Conservation (phyloP, 1,284 basidiomycete genomes). For the Ustilago shanxiensis region DNA sequence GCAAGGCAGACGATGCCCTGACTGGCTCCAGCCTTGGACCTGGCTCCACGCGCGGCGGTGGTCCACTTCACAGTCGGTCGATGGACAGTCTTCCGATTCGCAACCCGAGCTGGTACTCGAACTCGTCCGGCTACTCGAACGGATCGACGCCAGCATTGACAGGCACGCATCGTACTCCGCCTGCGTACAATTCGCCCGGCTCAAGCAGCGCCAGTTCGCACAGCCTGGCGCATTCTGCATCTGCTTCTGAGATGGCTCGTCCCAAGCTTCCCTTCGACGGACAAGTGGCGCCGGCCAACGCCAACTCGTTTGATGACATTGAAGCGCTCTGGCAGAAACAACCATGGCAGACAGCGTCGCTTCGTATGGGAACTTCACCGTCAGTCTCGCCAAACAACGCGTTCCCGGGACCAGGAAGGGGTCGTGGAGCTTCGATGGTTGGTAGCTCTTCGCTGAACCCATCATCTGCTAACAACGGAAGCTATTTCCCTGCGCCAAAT, state of each 20-base stretch:
- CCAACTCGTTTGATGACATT: conserved; percentile 53
- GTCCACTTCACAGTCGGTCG: conserved; percentile 35
- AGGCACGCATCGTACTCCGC: conserved; percentile 25
- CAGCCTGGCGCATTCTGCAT: conserved; percentile 40
- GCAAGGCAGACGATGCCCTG: conserved; percentile 42
- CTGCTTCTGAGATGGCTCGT: conserved; percentile 25
- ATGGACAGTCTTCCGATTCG: conserved; percentile 34
- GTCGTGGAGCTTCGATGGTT: conserved; percentile 17
- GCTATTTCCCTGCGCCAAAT: conserved; percentile 13
- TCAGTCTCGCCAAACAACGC: conserved; percentile 17
- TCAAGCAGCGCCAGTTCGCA: conserved; percentile 45
- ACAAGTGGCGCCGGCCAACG: conserved; percentile 25
- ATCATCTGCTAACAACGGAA: not conserved
- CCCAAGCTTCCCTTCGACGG: conserved; percentile 44
- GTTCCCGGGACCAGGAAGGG: conserved; percentile 14
- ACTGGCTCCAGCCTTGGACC: conserved; percentile 17
- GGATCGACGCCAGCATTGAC: conserved; percentile 33
- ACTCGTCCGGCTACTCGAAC: conserved; percentile 37
- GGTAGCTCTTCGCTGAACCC: conserved; percentile 8
- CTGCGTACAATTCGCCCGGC: conserved; percentile 44
- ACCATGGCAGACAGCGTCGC: conserved; percentile 48
- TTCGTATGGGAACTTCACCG: conserved; percentile 45
- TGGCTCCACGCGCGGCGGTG: conserved; percentile 20
- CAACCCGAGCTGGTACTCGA: conserved; percentile 44
- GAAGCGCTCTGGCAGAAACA: conserved; percentile 54